These are phyloP conservation scores for Starmerella floris DNA, from an alignment of 805 yeast genomes.

Conservation along the genomic window DNA sequence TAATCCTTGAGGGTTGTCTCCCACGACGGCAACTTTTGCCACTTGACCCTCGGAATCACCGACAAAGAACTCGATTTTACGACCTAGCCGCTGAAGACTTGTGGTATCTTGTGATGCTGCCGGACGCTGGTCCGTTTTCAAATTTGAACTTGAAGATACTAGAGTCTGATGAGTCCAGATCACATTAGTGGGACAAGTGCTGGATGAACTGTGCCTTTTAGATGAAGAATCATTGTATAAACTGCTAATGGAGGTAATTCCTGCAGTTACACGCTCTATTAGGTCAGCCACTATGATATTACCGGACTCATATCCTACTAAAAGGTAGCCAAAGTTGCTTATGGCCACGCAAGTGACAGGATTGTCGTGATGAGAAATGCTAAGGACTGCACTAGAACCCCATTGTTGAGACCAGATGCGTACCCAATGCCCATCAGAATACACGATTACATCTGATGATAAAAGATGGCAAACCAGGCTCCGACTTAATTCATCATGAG, in stretches of 20 bases:
- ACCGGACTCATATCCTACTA: background rate
- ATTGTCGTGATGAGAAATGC: too few species aligned
- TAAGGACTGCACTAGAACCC: background rate
- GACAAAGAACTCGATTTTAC: background rate
- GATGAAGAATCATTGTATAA: background rate
- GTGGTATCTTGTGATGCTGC: too few species aligned
- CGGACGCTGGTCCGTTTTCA: too few species aligned
- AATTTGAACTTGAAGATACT: background rate
- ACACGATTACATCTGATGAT: background rate
- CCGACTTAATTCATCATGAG: background rate
- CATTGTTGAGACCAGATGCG: background rate
- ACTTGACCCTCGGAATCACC: background rate
- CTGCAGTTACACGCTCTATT: background rate
- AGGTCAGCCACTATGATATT: background rate
- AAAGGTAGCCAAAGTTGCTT: background rate
- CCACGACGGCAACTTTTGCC: background rate
- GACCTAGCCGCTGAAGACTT: background rate
- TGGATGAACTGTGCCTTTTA: too few species aligned
- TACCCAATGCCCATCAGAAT: background rate
- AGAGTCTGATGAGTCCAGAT: background rate
- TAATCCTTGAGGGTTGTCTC: background rate
- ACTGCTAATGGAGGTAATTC: background rate
- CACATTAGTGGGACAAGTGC: background rate
- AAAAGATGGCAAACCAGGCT: background rate
- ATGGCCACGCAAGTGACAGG: background rate